These are phyloP conservation scores for Ramalina intermedia DNA, from an alignment of 495 filamentous ascomycete genomes.

Conservation along the genomic window DNA sequence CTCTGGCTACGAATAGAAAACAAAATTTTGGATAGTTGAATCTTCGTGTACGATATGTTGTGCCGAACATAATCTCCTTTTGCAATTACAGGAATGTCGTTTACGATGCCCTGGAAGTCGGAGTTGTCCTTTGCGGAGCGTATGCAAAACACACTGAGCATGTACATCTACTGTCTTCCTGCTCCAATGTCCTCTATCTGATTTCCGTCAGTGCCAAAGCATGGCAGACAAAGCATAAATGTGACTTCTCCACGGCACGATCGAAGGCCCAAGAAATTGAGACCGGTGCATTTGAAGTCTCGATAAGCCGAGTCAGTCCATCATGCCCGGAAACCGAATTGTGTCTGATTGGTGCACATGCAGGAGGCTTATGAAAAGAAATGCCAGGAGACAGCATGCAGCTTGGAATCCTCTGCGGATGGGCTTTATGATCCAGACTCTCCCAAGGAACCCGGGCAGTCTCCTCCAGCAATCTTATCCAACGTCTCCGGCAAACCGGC, in stretches of 20 bases:
- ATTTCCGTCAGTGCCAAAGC: slow-evolving; percentile 27
- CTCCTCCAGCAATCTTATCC: neutral
- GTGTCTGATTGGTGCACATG: neutral
- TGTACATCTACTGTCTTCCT: slow-evolving; percentile 18
- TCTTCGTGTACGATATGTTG: neutral
- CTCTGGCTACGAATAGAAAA: no score
- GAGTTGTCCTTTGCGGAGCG: slow-evolving; percentile 37
- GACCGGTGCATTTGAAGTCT: slow-evolving; percentile 7
- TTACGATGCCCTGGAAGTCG: slow-evolving; percentile 20
- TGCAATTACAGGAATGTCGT: neutral
- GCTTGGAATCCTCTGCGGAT: neutral
- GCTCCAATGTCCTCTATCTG: neutral
- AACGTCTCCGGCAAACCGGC: neutral
- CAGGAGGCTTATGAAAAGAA: slow-evolving; percentile 10
- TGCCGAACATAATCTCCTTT: neutral
- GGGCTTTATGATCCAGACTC: neutral
- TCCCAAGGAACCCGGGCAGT: neutral
- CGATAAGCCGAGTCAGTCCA: slow-evolving; percentile 11
- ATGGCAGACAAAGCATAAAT: slow-evolving; percentile 19
- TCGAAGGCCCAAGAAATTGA: slow-evolving; percentile 8
- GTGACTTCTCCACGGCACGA: slow-evolving; percentile 1
- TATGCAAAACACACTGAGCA: slow-evolving; percentile 29
- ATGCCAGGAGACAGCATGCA: neutral
- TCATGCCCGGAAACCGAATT: neutral
- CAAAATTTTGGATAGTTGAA: neutral